phyloP scores from a whole-genome alignment of 2,329 filamentous ascomycete species.

The Raffaelea albimanens region DNA sequence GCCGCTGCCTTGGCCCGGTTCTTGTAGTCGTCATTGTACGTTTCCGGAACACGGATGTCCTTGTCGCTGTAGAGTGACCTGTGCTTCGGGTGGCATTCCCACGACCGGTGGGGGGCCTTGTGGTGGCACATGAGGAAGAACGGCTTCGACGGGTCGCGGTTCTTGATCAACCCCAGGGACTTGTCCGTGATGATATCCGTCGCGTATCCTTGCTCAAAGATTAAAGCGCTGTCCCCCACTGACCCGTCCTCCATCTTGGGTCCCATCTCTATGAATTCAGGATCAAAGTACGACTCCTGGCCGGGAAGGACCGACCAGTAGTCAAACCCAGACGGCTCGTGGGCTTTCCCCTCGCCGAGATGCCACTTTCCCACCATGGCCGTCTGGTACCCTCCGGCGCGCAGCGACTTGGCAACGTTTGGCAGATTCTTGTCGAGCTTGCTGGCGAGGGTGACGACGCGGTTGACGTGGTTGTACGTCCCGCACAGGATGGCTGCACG shows the following conservation, averaged over 20 bases:
- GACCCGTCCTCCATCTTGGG: slow-evolving; percentile 19
- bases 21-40: slow-evolving; percentile 44
- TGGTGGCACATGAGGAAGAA: slow-evolving; percentile 50
- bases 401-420: slow-evolving; percentile 41
- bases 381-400: slow-evolving; percentile 35
- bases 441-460: slow-evolving; percentile 37
- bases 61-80: slow-evolving; percentile 36
- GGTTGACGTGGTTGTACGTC: slow-evolving; percentile 44
- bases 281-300: slow-evolving; percentile 43
- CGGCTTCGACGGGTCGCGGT: slow-evolving; percentile 27
- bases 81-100: slow-evolving; percentile 41
- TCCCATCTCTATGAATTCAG: slow-evolving; percentile 35
- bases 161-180: slow-evolving; percentile 30
- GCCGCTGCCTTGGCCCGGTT: slow-evolving; percentile 39
- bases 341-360: slow-evolving; percentile 34
- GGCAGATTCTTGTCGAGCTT: slow-evolving; percentile 40
- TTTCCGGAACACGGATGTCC: slow-evolving; percentile 37
- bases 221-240: no score
- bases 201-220: slow-evolving; percentile 31
- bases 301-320: slow-evolving; percentile 41
- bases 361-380: slow-evolving; percentile 48
- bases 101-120: slow-evolving; percentile 43
- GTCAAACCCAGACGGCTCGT: slow-evolving; percentile 40
- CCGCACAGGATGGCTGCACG: slow-evolving; percentile 39
- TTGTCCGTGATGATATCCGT: slow-evolving; percentile 45